A percentile compares a stretch with the other conserved stretches of the same genome.
These are phyloP conservation scores for Phaffomyces opuntiae DNA, from an alignment of 805 yeast species.

Conservation along the genomic window DNA sequence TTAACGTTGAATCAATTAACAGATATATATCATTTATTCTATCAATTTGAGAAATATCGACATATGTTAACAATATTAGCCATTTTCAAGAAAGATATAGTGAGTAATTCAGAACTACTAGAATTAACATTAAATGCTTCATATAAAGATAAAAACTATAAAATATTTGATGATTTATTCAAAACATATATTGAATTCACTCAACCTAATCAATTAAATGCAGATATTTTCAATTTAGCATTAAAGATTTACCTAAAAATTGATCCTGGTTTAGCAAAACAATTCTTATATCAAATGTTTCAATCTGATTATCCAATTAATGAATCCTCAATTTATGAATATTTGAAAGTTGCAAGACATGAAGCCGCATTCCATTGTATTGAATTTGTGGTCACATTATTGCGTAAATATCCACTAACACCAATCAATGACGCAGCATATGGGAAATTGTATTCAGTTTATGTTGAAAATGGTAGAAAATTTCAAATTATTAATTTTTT, in stretches of 20 bases:
- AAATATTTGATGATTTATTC: constrained; percentile 16
- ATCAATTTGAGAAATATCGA: constrained; percentile 5
- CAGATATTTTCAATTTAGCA: constrained; percentile 15
- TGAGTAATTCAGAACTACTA: constrained; percentile 2
- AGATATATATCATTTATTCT: constrained; percentile 1
- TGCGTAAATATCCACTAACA: constrained; percentile 16
- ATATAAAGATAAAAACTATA: constrained; percentile 7
- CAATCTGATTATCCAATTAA: constrained; percentile 20
- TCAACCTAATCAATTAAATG: constrained; percentile 3
- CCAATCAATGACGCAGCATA: constrained; percentile 15
- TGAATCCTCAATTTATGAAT: constrained; percentile 14
- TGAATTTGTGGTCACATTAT: constrained; percentile 16
- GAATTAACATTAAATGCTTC: constrained; percentile 6
- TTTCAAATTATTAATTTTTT: constrained; percentile 4
- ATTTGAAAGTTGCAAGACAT: constrained; percentile 12
- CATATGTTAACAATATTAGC: constrained; percentile 6
- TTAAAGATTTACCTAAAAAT: constrained; percentile 15
- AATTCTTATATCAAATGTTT: constrained; percentile 21
- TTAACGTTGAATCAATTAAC: constrained; percentile 1
- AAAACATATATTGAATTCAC: constrained; percentile 11
- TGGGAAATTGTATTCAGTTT: constrained; percentile 6
- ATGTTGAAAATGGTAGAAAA: constrained; percentile 4
- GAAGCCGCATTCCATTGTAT: constrained; percentile 15
- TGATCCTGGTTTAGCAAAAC: constrained; percentile 22
- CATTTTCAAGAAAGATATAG: constrained; percentile 4